A percentile compares a stretch with the other conserved stretches of the same genome.
Conservation (phyloP, 129 eudicot species). For the Centaurea solstitialis region DNA sequence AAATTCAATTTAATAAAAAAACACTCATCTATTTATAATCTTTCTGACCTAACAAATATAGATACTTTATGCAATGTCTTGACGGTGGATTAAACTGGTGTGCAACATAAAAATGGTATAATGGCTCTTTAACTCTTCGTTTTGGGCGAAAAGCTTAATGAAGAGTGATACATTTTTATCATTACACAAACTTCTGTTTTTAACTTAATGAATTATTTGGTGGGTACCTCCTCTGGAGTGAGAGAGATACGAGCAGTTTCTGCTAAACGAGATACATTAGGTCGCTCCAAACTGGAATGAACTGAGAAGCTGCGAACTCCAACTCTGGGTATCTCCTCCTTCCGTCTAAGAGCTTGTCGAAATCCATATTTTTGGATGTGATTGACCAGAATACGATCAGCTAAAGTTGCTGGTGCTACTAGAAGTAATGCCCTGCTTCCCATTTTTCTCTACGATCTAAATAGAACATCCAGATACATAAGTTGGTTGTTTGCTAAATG, state of each 20-base stretch:
- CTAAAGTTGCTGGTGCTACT: conserved; percentile 17
- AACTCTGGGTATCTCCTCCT: conserved; percentile 10
- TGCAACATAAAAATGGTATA: not conserved
- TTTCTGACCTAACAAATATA: not conserved
- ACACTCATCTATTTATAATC: not conserved
- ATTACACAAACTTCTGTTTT: not conserved
- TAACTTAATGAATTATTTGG: not conserved
- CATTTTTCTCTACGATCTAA: conserved; percentile 15
- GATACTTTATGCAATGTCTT: not conserved
- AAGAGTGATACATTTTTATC: not conserved
- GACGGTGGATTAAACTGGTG: not conserved
- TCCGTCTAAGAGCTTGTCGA: conserved; percentile 7
- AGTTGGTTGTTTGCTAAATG: no score
- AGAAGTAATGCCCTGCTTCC: conserved; percentile 30
- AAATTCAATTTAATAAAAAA: not conserved
- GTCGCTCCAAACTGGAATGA: conserved; percentile 60
- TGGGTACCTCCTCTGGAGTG: conserved; percentile 60
- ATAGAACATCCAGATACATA: not conserved
- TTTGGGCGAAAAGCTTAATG: not conserved
- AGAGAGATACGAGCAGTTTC: conserved; percentile 89
- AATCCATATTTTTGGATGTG: conserved; percentile 18
- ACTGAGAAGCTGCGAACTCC: conserved; percentile 38
- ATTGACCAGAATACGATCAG: conserved; percentile 13
- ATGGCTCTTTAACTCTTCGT: not conserved
- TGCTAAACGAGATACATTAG: conserved; percentile 68